A percentile compares a stretch with the other conserved stretches of the same genome.
Conservation (phyloP, 1,284 basidiomycete genomes). For the Heterobasidion occidentale region DNA sequence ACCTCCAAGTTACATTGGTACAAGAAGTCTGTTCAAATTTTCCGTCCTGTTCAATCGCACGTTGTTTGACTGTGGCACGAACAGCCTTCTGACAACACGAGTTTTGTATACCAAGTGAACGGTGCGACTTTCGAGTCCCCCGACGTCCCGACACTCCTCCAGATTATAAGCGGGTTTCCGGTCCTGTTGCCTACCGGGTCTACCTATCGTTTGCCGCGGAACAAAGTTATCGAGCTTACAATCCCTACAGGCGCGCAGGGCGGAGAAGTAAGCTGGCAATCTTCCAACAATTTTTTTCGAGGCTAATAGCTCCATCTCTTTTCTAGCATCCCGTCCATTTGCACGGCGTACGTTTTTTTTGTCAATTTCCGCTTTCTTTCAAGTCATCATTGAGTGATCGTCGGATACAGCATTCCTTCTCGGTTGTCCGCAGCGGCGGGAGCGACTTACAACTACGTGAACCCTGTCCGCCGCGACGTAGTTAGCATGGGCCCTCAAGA, state of each 20-base stretch:
- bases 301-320: not conserved
- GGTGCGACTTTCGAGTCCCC: slow-evolving; percentile 17
- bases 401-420: slow-evolving; percentile 16
- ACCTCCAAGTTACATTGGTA: slow-evolving; percentile 18
- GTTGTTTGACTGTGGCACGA: not conserved
- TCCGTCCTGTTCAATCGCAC: not conserved
- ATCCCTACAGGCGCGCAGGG: slow-evolving; percentile 20
- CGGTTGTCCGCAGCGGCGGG: slow-evolving; percentile 19
- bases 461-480: slow-evolving; percentile 24
- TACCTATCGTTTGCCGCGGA: slow-evolving; percentile 18
- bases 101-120: slow-evolving; percentile 17
- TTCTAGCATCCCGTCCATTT: slow-evolving; percentile 30
- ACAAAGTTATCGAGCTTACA: slow-evolving; percentile 26
- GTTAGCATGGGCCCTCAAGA: slow-evolving; percentile 13
- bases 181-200: slow-evolving; percentile 23
- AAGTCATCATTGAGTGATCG: not conserved
- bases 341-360: slow-evolving; percentile 23
- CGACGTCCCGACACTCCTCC: slow-evolving; percentile 25
- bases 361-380: not conserved
- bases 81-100: not conserved
- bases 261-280: slow-evolving; percentile 12
- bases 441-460: slow-evolving; percentile 28
- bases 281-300: not conserved
- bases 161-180: slow-evolving; percentile 25
- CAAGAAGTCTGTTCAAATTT: not conserved